Evolutionary conservation across 306 rosid species (phyloP), one percentile per base, ranked within the genome.

Genomic region (Begonia masoniana): DNA sequence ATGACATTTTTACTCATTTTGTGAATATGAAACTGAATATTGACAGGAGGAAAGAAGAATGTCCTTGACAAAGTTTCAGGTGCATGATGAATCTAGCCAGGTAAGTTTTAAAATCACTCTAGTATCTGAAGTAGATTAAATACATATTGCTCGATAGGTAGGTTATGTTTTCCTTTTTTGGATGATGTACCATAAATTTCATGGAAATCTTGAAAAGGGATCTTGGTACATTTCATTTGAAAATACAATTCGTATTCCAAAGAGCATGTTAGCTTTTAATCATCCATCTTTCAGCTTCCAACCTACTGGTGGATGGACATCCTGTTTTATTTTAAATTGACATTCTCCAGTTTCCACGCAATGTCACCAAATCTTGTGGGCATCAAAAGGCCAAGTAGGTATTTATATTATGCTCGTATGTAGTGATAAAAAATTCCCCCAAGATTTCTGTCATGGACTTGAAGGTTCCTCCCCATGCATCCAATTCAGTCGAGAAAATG

Each of bases 1-100:
- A 5, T 47, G 51, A 15, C 51, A 47, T 47, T 13, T 47, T 13
- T 47, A 12, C 50, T 47, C 15, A 15, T 47, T 47, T 13, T 15
- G 16, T 47, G 51, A 13, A 12, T 26, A 26, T 31, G 39, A 31
- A 31, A 31, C 39, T 31, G 39, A 31, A 31, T 31, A 3, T 31
- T 56, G 81, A 74, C 82, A 92, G 99, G 99, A 92, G 83, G 99
- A 92, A 76, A 81, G 99, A 82, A 83, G 99, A 82, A 79, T 83
- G 93, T 83, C 95, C 52, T 62, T 86, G 58, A 67, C 67, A 19
- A 83, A 81, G 81, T 92, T 83, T 84, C 99, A 92, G 99, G 96
- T 92, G 79, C 99, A 92, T 83, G 99, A 92, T 82, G 99, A 92
- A 86, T 83, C 76, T 86, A 92, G 95, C 99, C 99, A 92, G 99